These are phyloP conservation scores for Micractinium sp. DNA, from an alignment of 139 green algal genomes.

Conservation along the genomic window DNA sequence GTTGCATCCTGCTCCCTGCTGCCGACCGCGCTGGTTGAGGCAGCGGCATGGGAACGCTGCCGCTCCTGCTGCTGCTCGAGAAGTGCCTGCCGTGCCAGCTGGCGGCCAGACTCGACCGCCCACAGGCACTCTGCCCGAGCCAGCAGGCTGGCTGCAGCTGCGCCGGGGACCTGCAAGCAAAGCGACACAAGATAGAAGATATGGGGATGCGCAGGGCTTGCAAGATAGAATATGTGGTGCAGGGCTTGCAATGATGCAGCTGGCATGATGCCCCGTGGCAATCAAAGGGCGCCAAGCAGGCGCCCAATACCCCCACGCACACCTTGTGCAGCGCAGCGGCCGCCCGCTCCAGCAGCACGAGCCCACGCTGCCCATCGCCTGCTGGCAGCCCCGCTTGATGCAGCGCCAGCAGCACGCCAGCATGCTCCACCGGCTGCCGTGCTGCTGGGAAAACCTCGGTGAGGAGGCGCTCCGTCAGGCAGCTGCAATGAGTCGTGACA, in stretches of 20 bases:
- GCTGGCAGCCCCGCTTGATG: neutral
- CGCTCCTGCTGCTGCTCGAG: slow-evolving; percentile 38
- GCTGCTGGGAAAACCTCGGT: neutral
- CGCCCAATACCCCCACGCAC: neutral
- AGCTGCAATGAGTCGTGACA: neutral
- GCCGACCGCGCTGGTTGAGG: slow-evolving; percentile 19
- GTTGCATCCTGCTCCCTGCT: slow-evolving; percentile 5
- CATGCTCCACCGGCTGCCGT: slow-evolving; percentile 15
- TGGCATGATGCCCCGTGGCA: neutral
- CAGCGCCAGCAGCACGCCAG: slow-evolving; percentile 22
- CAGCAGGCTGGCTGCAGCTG: neutral
- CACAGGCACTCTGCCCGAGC: neutral
- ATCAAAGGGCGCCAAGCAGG: neutral
- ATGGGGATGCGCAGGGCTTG: neutral
- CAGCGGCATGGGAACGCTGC: slow-evolving; percentile 20
- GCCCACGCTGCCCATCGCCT: neutral
- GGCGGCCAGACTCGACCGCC: neutral
- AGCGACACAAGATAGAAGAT: neutral
- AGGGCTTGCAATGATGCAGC: neutral
- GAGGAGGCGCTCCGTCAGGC: neutral
- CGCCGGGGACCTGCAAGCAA: neutral
- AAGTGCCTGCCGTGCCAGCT: neutral
- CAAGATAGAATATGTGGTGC: neutral
- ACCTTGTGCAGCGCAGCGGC: neutral
- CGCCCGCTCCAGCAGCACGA: neutral